These are phyloP conservation scores for Ploettnerulaceae sp. DNA, from an alignment of 2,329 filamentous ascomycete species.

Conservation along the genomic window DNA sequence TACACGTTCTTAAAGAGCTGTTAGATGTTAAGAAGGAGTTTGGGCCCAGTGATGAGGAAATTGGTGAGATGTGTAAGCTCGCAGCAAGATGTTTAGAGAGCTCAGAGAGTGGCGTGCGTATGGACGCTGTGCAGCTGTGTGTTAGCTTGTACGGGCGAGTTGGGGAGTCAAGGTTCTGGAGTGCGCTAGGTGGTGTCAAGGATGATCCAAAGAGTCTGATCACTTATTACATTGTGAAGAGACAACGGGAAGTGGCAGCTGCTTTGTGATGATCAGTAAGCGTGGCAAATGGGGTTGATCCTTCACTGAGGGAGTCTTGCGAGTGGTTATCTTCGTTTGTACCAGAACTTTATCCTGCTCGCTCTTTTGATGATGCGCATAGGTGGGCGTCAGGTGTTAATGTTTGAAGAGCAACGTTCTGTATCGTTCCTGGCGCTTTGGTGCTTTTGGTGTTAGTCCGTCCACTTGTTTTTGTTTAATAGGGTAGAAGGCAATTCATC, in stretches of 20 bases:
- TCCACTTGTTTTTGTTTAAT: neutral
- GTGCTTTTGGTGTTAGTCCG: no score
- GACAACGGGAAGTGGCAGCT: conserved; percentile 49
- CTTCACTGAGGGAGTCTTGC: neutral
- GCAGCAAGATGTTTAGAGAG: conserved; percentile 56
- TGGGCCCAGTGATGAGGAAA: conserved; percentile 45
- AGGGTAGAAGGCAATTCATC: neutral
- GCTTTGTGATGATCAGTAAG: conserved; percentile 10
- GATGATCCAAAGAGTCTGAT: conserved; percentile 73
- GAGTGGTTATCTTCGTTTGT: neutral
- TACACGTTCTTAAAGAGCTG: conserved; percentile 58
- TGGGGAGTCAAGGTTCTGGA: conserved; percentile 63
- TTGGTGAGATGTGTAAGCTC: conserved; percentile 47
- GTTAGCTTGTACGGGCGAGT: conserved; percentile 62
- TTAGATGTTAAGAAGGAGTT: conserved; percentile 43
- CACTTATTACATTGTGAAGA: conserved; percentile 75
- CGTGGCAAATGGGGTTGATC: conserved; percentile 4
- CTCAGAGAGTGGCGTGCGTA: conserved; percentile 57
- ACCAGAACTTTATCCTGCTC: neutral
- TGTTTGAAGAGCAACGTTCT: no score
- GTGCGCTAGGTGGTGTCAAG: conserved; percentile 55
- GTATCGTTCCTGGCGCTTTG: no score
- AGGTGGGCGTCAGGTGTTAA: conserved; percentile 2
- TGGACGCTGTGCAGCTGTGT: conserved; percentile 77
- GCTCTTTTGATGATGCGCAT: no score